These are phyloP conservation scores for Pseudoscleropodium purum DNA, from an alignment of 225 moss, liverwort and hornwort genomes.

Conservation along the genomic window DNA sequence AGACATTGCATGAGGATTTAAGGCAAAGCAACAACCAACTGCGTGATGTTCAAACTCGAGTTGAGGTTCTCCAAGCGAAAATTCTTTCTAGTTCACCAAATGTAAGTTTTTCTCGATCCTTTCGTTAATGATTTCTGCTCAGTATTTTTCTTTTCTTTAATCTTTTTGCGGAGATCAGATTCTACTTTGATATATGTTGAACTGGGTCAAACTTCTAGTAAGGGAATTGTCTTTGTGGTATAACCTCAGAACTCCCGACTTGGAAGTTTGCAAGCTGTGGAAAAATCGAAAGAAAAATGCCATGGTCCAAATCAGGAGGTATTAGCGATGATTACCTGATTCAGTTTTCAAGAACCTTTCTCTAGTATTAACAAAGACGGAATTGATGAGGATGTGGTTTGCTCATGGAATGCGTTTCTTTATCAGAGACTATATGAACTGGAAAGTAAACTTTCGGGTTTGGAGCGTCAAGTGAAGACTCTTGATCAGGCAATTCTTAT, in stretches of 20 bases:
- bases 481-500: conserved; percentile 35
- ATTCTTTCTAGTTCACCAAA: conserved; percentile 10
- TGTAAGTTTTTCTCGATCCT: background rate
- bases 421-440: conserved; percentile 48
- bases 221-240: background rate
- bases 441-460: conserved; percentile 34
- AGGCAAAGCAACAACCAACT: conserved; percentile 60
- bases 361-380: background rate
- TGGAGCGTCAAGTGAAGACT: conserved; percentile 49
- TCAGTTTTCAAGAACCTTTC: background rate
- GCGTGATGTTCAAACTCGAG: conserved; percentile 43
- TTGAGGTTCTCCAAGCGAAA: conserved; percentile 56
- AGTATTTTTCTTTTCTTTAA: background rate
- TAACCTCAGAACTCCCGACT: background rate
- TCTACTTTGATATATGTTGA: background rate
- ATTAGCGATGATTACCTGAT: background rate
- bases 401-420: background rate
- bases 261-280: conserved; percentile 1
- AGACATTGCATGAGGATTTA: conserved; percentile 46
- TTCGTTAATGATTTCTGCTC: background rate
- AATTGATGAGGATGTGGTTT: background rate
- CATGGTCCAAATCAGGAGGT: conserved; percentile 23
- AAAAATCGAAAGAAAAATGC: background rate
- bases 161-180: background rate
- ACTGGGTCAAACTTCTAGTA: background rate